These are phyloP conservation scores for Pisolithus albus DNA, from an alignment of 768 basidiomycete genomes.

Conservation along the genomic window DNA sequence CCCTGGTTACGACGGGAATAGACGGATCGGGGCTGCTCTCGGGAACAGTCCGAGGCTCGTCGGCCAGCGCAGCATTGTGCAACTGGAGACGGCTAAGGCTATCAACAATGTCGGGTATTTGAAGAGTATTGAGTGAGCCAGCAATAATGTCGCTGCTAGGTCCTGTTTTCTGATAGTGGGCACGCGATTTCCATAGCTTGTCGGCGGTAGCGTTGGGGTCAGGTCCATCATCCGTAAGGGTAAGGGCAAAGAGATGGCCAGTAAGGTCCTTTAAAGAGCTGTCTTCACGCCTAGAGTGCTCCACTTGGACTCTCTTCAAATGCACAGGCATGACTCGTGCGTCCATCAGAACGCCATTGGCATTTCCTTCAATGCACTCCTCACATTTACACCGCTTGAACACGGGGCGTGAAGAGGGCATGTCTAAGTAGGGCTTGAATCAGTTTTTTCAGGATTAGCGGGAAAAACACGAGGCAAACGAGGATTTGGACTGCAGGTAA, in stretches of 20 bases:
- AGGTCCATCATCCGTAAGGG: not conserved
- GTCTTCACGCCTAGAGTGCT: not conserved
- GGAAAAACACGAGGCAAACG: no score
- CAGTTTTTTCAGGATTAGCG: no score
- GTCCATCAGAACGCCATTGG: constrained; percentile 3
- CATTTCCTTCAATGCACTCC: not conserved
- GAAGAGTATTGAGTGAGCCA: not conserved
- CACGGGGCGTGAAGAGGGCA: not conserved
- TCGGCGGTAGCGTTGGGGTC: not conserved
- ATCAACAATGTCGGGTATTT: not conserved
- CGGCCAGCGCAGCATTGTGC: no score
- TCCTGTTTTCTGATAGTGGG: not conserved
- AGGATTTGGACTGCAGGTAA: no score
- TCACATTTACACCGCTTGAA: constrained; percentile 5
- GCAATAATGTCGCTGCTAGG: not conserved
- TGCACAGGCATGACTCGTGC: constrained; percentile 1
- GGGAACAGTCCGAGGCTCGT: no score
- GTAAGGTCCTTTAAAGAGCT: not conserved
- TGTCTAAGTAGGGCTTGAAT: not conserved
- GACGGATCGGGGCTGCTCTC: no score
- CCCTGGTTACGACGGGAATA: no score
- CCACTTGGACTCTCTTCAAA: not conserved
- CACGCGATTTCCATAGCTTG: not conserved
- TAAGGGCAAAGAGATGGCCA: constrained; percentile 1
- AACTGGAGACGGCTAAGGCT: not conserved